phyloP scores from a whole-genome alignment of 768 basidiomycete species.

The Rickenella mellea region DNA sequence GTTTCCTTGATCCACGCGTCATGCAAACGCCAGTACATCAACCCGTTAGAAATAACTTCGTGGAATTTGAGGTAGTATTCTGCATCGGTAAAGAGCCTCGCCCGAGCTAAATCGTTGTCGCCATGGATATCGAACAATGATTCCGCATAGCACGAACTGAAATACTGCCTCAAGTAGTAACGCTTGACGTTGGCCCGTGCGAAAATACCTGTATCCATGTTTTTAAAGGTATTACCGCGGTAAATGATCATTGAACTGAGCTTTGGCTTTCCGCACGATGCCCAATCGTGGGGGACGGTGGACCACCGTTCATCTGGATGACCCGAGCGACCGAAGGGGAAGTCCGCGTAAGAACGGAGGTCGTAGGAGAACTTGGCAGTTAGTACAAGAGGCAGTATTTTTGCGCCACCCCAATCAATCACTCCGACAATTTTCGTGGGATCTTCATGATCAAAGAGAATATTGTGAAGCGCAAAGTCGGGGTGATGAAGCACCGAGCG shows the following conservation, averaged over 20 bases:
- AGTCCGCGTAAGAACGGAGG: constrained; percentile 2
- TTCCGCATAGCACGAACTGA: constrained; percentile 2
- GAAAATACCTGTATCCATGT: constrained; percentile 1
- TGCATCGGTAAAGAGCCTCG: constrained; percentile 1
- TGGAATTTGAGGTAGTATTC: constrained; percentile 4
- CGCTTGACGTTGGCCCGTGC: constrained; percentile 1
- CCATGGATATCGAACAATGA: neutral
- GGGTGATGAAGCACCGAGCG: constrained; percentile 3
- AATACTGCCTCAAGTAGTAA: constrained; percentile 3
- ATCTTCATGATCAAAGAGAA: constrained; percentile 3
- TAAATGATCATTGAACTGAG: no score
- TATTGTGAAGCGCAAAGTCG: constrained; percentile 4
- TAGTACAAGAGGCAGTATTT: constrained; percentile 6
- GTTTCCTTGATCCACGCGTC: constrained; percentile 3
- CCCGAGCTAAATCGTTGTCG: neutral
- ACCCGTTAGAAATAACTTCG: constrained; percentile 1
- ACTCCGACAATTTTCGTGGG: constrained; percentile 4
- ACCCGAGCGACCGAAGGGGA: constrained; percentile 2
- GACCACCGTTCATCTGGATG: constrained; percentile 3
- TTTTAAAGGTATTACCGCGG: neutral
- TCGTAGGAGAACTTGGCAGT: constrained; percentile 3
- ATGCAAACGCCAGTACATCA: constrained; percentile 1
- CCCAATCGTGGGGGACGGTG: constrained; percentile 4
- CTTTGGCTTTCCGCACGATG: constrained; percentile 3
- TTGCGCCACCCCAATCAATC: constrained; percentile 3